Base-by-base conservation (phyloP, 768 basidiomycete species). In the Auriscalpium orientale region DNA sequence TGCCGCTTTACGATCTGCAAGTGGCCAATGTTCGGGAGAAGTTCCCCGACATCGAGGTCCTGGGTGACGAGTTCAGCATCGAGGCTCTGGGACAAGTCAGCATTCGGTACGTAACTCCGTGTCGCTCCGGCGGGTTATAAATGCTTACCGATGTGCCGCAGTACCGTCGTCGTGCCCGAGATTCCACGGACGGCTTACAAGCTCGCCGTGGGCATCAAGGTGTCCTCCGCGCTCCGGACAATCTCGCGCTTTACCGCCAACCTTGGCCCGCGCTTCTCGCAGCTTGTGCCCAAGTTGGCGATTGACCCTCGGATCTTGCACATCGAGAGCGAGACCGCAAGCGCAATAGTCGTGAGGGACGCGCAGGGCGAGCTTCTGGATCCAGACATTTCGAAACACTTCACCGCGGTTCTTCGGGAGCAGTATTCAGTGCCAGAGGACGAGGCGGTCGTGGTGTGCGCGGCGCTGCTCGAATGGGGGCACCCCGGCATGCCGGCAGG, bases 241-340 rank as follows among this genome's bases (percentile, higher is more conserved):
- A 80, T 83, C 51, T 81, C 82, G 45, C 82, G 81, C 61, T 81
- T 75, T 56, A 81, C 80, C 2, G 78, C 81, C 22, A 70, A 79
- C 61, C 78, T 81, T 60, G 80, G 79, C 2, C 80, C 80, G 21
- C 78, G 79, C 7, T 83, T 83, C 60, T 80, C 79, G 28, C 73
- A 78, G 1, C 65, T 82, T 34, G 68, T 82, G 28, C 78, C 81
- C 6, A 76, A 72, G 55, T 68, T 82, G n/a, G 59, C 71, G 2
- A 66, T 78, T 38, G 69, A 83, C 55, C 67, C 65, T 8, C 62
- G 64, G 0, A 72, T 81, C 28, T 65, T 82, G 49, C 62, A 68
- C 1, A 68, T 82, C 15, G 77, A 79, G 54, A 59, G 65, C n/a
- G 81, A 83, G 60, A 70, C 76, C 4, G 72, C 78, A 20, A 80